Base-by-base conservation (phyloP, 2,329 filamentous ascomycete species). In the Metarhizium humberi region DNA sequence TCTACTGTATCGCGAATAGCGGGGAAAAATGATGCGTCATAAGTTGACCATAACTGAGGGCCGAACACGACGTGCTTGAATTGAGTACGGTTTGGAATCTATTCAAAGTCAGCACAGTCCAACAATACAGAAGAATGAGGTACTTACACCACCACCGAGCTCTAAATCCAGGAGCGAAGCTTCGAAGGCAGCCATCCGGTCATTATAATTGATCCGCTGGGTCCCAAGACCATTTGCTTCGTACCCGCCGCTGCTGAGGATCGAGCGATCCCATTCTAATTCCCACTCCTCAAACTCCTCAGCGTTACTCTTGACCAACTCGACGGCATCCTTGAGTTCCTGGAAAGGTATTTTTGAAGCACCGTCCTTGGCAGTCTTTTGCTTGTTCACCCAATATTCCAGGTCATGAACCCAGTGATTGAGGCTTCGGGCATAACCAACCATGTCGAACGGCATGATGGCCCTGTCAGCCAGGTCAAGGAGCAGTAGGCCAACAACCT, bases 11-110 rank as follows among this genome's bases (percentile, higher is more conserved):
- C 92, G 55, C 90, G 80, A 55, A 96, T 87, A n/a, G 86, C 86
- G 0, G 92, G 92, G 72, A 73, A 73, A 57, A 66, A 64, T 46
- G 67, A 64, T 50, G 64, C 64, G 52, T 69, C 66, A 51, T 69
- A 63, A 51, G 62, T 63, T 7, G 85, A 85, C 86, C 90, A 92
- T 3, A 82, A 75, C 64, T 90, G 82, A 0, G 94, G 94, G 2
- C 88, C 92, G 67, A 92, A 95, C 55, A 99, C 74, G 65, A 95
- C 80, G 71, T 96, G 94, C 70, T 95, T 96, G 78, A 91, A 99
- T 72, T 97, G 94, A 5, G 88, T 88, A 60, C 92, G 85, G 63
- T 90, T 90, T 43, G 89, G 88, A 4, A 95, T 80, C 87, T 91
- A 50, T 56, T 29, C 3, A 8, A 6, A 14, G 36, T 56, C 52